Evolutionary conservation across 768 basidiomycete species (phyloP), one percentile per base, ranked within the genome.

Genomic region (Terana coerulea): DNA sequence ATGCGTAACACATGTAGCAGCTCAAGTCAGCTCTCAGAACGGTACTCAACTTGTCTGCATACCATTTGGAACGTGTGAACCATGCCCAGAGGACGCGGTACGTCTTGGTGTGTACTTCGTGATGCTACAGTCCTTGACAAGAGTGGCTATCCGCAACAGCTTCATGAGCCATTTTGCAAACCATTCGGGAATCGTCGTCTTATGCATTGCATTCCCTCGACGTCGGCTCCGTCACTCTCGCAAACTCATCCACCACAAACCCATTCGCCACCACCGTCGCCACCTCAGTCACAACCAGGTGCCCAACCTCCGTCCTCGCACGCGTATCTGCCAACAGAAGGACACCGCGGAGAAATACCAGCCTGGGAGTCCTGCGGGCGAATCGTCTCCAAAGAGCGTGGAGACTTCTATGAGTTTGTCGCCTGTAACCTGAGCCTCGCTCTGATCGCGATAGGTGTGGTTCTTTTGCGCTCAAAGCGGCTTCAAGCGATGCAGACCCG

Each of bases 361-460:
- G 93, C 92, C 5, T 98, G 93, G 92, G 87, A 93, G 63, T 83
- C 93, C 3, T 98, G 95, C 60, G 95, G 94, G 3, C 91, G 91
- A 55, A 88, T 94, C 30, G 75, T 88, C 39, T 69, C 73, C 17
- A 76, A 80, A 54, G 94, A 98, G 69, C 81, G 86, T 37, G 86
- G 79, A 7, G 91, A 94, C 67, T 98, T 91, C 64, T 90, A 83
- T 70, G 93, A 97, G 66, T 98, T 97, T 67, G 69, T 95, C 7
- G 91, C 84, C 22, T 86, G 90, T 64, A 95, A 94, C 63, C 60
- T 89, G 26, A 57, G 86, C 11, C 85, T 97, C 61, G 83, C 83
- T 1, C 69, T 76, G 1, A 68, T 88, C 10, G 81, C 88, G 1
- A 65, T 93, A 22, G 70, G 74, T 19, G 68, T 92, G 15, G 74